Percentiles rank a stretch among this genome's conserved stretches.
Evolutionary conservation across 495 filamentous ascomycete species (phyloP).

Genomic region (Ascobolus immersus): DNA sequence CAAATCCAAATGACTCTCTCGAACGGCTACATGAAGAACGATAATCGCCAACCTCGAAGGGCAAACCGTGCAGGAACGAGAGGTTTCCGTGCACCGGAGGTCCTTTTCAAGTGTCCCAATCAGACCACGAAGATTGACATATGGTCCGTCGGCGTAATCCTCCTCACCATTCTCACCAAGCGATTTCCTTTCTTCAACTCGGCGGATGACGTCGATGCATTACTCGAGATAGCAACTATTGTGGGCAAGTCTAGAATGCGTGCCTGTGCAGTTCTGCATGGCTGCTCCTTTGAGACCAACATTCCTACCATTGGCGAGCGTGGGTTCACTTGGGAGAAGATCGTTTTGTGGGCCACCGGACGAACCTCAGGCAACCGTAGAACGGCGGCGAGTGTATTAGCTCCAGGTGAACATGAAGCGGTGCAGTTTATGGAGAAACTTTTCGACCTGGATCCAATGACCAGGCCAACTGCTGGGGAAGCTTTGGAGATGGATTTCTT

Average conservation of each 20-base stretch:
- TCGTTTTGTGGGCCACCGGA: conserved; percentile 74
- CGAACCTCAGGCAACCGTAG: conserved; percentile 19
- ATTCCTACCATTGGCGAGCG: conserved; percentile 68
- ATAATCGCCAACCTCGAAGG: conserved; percentile 60
- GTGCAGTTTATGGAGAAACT: conserved; percentile 41
- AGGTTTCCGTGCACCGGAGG: conserved; percentile 87
- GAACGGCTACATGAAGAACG: conserved; percentile 56
- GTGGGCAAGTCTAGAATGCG: conserved; percentile 74
- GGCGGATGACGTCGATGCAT: conserved; percentile 82
- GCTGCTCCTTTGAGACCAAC: conserved; percentile 58
- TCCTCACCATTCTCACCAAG: conserved; percentile 65
- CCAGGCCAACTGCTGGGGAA: conserved; percentile 44
- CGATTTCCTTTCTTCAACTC: conserved; percentile 98
- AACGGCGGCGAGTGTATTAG: conserved; percentile 13
- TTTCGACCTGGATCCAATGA: conserved; percentile 44
- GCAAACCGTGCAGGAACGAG: conserved; percentile 91
- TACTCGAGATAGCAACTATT: conserved; percentile 89
- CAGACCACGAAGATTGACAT: conserved; percentile 94
- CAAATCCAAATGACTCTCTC: conserved; percentile 23
- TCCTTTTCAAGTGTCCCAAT: conserved; percentile 87
- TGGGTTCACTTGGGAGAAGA: conserved; percentile 71
- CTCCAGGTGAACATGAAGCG: conserved; percentile 34
- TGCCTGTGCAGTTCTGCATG: conserved; percentile 48
- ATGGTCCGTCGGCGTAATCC: conserved; percentile 86
- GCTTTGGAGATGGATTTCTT: conserved; percentile 59